Base-by-base conservation (phyloP, 2,329 filamentous ascomycete species). In the Ceratocystis cubensis region DNA sequence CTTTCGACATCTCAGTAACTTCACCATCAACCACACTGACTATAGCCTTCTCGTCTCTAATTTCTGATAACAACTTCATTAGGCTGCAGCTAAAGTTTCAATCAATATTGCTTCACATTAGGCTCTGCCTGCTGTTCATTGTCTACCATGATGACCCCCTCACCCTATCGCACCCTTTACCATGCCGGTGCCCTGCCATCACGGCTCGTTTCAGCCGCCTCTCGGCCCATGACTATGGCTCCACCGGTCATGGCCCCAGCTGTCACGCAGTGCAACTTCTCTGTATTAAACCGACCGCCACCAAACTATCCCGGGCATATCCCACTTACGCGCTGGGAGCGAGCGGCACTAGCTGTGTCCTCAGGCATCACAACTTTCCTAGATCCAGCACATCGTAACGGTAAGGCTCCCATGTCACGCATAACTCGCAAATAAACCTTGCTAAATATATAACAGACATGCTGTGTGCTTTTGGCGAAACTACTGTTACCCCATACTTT, bases 301-400 rank as follows among this genome's bases (percentile, higher is more conserved):
- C 89, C 91, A 67, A 94, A 89, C 72, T 97, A 97, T 78, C 86
- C 89, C 0, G 91, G 91, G 76, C 94, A 99, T 83, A 85, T 97
- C 41, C 94, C 93, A 45, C 83, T 99, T 66, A 96, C 88, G 6
- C 77, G 78, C 53, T 72, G 90, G 66, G 94, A 97, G 77, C 87
- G 89, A 66, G 81, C 84, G 68, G 85, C 85, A 20, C 81, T 99
- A 61, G 84, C 84, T 59, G 73, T 87, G 62, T 85, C 85, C 30
- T 85, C 85, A 6, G 83, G 85, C 56, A 74, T 88, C 64, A 79
- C 82, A 72, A 84, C 84, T 44, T 78, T 88, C 63, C 71, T 91
- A 2, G 85, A 96, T 72, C 93, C 93, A 0, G 66, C 63, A 7
- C 84, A 89, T 73, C 84, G 94, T 72, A 90, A 85, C 75, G 89